These are phyloP conservation scores for Pseudozyma hubeiensis DNA, from an alignment of 1,284 basidiomycete genomes.

Conservation along the genomic window DNA sequence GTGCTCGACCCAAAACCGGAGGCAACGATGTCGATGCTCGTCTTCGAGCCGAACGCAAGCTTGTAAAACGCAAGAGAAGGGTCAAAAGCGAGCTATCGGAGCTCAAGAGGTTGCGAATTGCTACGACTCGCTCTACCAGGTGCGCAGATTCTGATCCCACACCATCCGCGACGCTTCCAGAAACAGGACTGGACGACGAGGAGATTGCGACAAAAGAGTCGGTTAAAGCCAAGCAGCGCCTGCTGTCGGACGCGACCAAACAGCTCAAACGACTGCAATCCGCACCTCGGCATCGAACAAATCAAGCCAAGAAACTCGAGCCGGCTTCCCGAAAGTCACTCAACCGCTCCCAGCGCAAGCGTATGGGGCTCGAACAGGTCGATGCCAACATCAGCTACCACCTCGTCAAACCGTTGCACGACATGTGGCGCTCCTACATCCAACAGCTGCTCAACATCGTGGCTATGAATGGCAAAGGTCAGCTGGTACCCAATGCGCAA, in stretches of 20 bases:
- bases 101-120: slow-evolving; percentile 42
- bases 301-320: slow-evolving; percentile 37
- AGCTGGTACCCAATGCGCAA: slow-evolving; percentile 32
- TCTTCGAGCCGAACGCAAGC: slow-evolving; percentile 31
- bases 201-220: slow-evolving; percentile 6
- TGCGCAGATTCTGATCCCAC: background rate
- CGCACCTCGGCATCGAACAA: slow-evolving; percentile 15
- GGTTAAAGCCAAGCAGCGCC: slow-evolving; percentile 32
- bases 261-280: slow-evolving; percentile 32
- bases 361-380: slow-evolving; percentile 34
- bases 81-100: slow-evolving; percentile 45
- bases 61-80: slow-evolving; percentile 32
- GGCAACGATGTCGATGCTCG: slow-evolving; percentile 28
- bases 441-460: slow-evolving; percentile 51
- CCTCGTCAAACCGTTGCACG: slow-evolving; percentile 40
- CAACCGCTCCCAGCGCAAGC: slow-evolving; percentile 41
- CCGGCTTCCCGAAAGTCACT: slow-evolving; percentile 19
- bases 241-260: slow-evolving; percentile 21
- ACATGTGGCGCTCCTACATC: slow-evolving; percentile 51
- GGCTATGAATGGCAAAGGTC: slow-evolving; percentile 29
- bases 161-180: background rate
- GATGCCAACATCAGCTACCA: slow-evolving; percentile 40
- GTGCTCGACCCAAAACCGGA: slow-evolving; percentile 40
- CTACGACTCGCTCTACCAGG: slow-evolving; percentile 18
- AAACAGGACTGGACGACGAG: background rate